Percentiles rank a stretch among this genome's conserved stretches.
Conservation (phyloP, 768 basidiomycete genomes). For the Serpula lacrymans region DNA sequence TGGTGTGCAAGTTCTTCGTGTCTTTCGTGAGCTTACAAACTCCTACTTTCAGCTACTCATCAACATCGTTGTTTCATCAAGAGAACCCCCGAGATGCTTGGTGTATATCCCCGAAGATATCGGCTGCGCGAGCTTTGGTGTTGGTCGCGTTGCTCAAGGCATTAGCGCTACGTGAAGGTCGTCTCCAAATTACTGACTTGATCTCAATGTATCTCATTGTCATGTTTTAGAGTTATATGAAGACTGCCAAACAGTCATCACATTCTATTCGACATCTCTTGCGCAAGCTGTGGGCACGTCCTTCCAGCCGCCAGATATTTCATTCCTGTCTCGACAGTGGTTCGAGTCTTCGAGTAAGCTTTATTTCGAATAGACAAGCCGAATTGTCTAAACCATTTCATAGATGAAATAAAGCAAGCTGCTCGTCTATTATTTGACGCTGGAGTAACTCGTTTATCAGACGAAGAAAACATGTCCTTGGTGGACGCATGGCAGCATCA, state of each 20-base stretch:
- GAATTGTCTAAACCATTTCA: slow-evolving; percentile 5
- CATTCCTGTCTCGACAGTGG: slow-evolving; percentile 73
- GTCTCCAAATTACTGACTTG: slow-evolving; percentile 4
- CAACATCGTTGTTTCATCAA: slow-evolving; percentile 40
- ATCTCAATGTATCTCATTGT: neutral
- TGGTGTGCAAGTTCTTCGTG: neutral
- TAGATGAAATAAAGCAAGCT: slow-evolving; percentile 75
- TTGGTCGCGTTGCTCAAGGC: slow-evolving; percentile 67
- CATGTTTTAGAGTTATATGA: slow-evolving; percentile 56
- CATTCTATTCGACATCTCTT: slow-evolving; percentile 78
- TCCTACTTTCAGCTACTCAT: slow-evolving; percentile 15
- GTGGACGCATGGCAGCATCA: slow-evolving; percentile 65
- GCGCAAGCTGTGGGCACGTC: slow-evolving; percentile 52
- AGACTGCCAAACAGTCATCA: slow-evolving; percentile 67
- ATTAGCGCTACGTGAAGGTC: slow-evolving; percentile 74
- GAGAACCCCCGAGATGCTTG: slow-evolving; percentile 47
- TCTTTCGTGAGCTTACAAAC: slow-evolving; percentile 1
- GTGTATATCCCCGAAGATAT: slow-evolving; percentile 68
- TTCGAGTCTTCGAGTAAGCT: slow-evolving; percentile 67
- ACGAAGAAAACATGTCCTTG: slow-evolving; percentile 57
- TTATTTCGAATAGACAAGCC: neutral
- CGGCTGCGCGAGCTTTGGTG: slow-evolving; percentile 66
- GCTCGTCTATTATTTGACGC: slow-evolving; percentile 79
- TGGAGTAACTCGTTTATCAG: slow-evolving; percentile 60
- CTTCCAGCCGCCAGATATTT: slow-evolving; percentile 68